Evolutionary conservation across 345 rosid genomes (phyloP).

Genomic region (Microcos paniculata): DNA sequence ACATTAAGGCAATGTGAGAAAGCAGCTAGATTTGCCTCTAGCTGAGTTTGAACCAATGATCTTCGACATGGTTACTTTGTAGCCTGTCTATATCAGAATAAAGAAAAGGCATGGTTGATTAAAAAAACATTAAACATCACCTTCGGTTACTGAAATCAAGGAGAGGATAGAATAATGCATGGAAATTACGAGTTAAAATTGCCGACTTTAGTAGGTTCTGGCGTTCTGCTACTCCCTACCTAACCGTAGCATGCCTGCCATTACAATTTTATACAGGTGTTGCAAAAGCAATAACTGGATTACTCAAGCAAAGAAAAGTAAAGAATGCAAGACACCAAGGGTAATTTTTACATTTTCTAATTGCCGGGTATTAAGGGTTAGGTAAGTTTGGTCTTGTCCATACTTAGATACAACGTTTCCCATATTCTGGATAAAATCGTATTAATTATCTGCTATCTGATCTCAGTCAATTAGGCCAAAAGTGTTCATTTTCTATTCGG

Average conservation of each 20-base stretch:
- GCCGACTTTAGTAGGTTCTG: not conserved
- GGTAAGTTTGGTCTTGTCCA: constrained; percentile 6
- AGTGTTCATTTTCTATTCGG: not conserved
- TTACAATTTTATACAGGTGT: not conserved
- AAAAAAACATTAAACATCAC: not conserved
- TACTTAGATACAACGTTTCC: not conserved
- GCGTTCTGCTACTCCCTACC: not conserved
- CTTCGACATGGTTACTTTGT: not conserved
- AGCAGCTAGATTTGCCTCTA: not conserved
- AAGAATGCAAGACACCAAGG: not conserved
- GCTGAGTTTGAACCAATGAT: not conserved
- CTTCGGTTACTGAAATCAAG: not conserved
- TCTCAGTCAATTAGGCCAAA: constrained; percentile 1
- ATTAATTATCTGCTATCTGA: not conserved
- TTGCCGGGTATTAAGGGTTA: not conserved
- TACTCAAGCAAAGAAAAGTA: not conserved
- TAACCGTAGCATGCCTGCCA: not conserved
- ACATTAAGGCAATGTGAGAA: not conserved
- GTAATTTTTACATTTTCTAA: not conserved
- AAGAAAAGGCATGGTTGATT: not conserved
- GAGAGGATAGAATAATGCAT: not conserved
- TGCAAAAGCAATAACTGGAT: not conserved
- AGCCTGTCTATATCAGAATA: not conserved
- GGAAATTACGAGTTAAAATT: not conserved
- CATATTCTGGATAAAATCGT: not conserved